Conservation (phyloP, 2,329 filamentous ascomycete species). For the Diaporthe longicolla region DNA sequence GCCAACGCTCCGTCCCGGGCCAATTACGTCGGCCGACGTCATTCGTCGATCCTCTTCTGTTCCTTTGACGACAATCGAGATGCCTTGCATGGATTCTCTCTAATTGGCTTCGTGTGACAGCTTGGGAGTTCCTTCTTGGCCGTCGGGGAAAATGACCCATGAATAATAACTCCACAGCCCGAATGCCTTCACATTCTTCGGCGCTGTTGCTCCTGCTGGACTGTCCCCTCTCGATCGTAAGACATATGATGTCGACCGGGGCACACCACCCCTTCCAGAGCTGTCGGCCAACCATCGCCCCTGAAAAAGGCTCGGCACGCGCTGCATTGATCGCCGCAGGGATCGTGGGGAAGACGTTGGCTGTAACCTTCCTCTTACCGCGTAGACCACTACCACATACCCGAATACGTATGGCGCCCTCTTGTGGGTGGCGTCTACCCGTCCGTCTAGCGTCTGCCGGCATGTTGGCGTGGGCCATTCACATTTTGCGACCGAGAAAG, state of each 20-base stretch:
- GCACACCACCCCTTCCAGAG: constrained; percentile 4
- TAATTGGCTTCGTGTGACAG: constrained; percentile 29
- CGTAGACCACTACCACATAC: too few species aligned
- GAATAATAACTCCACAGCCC: not conserved
- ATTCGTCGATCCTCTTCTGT: constrained; percentile 13
- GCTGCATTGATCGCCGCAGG: constrained; percentile 23
- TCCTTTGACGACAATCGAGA: constrained; percentile 25
- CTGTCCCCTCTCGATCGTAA: not conserved
- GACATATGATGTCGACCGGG: constrained; percentile 6
- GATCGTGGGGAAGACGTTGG: constrained; percentile 2
- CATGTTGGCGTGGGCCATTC: not conserved
- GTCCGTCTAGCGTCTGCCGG: constrained; percentile 14
- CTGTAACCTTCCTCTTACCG: not conserved
- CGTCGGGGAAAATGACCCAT: not conserved
- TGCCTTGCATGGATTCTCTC: constrained; percentile 20
- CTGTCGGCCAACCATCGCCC: not conserved
- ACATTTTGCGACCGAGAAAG: not conserved
- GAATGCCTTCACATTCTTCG: not conserved
- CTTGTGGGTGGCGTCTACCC: constrained; percentile 4
- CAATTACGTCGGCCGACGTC: constrained; percentile 29
- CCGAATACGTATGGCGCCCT: not conserved
- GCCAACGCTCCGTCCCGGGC: constrained; percentile 15
- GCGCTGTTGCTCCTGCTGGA: not conserved
- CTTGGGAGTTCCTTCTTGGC: not conserved
- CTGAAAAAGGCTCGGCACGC: constrained; percentile 23